Conservation (phyloP, 345 rosid genomes). For the Syzygium oleosum region DNA sequence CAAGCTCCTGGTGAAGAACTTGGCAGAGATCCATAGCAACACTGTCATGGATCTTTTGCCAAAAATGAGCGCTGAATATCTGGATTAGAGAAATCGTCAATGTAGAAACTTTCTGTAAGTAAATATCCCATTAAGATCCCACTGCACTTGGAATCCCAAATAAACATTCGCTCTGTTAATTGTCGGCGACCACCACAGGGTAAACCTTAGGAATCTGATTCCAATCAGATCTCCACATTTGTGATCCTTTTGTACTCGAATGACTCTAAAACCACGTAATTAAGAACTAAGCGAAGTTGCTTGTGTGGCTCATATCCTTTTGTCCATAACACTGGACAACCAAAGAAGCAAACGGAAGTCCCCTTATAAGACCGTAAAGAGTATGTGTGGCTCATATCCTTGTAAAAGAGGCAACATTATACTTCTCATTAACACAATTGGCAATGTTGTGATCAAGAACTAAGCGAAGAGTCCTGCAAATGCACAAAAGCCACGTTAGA, state of each 20-base stretch:
- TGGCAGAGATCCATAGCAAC: constrained; percentile 99
- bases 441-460: constrained; percentile 97
- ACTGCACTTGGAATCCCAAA: constrained; percentile 98
- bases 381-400: constrained; percentile 98
- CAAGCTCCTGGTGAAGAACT: constrained; percentile 94
- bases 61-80: constrained; percentile 96
- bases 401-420: constrained; percentile 89
- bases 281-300: too few relatives aligned
- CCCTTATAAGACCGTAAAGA: constrained; percentile 92
- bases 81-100: constrained; percentile 94
- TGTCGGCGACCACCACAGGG: constrained; percentile 99
- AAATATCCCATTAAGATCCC: constrained; percentile 96
- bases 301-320: too few relatives aligned
- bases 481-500: constrained; percentile 4
- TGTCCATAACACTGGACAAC: constrained; percentile 90
- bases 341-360: constrained; percentile 98
- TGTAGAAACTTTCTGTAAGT: constrained; percentile 97
- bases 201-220: constrained; percentile 98
- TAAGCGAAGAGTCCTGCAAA: constrained; percentile 79
- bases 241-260: constrained; percentile 97
- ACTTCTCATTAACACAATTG: constrained; percentile 93
- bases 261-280: constrained; percentile 63
- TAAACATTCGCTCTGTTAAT: constrained; percentile 90
- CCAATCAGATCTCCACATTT: constrained; percentile 98
- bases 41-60: constrained; percentile 99